These are phyloP conservation scores for Stenogyne calaminthoides DNA, from an alignment of 305 asterid species.

Conservation along the genomic window DNA sequence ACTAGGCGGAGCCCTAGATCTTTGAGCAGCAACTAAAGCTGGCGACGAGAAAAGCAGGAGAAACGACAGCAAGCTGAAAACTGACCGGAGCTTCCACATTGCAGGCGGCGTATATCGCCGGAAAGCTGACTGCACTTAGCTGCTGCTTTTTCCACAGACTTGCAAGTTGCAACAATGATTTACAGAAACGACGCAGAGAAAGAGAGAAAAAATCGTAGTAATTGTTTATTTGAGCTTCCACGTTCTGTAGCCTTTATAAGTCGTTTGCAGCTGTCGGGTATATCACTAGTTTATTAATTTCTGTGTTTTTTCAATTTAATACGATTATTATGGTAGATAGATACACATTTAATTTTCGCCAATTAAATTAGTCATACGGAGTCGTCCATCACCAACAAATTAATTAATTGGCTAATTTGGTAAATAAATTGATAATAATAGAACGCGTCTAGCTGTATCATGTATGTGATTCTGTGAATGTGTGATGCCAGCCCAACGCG, in stretches of 20 bases:
- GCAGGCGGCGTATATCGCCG: conserved; percentile 38
- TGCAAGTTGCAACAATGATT: conserved; percentile 18
- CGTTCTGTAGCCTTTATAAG: background rate
- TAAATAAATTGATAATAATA: background rate
- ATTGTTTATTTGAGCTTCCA: background rate
- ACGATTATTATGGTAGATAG: background rate
- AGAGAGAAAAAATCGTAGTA: background rate
- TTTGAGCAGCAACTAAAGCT: conserved; percentile 39
- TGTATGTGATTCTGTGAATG: background rate
- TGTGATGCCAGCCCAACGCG: conserved; percentile 34
- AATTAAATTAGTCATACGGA: too few relatives aligned
- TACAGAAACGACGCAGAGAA: background rate
- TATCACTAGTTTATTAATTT: background rate
- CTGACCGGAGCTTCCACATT: conserved; percentile 70
- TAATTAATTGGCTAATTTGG: background rate
- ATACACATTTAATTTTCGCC: background rate
- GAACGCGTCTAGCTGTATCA: background rate
- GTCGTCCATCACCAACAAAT: background rate
- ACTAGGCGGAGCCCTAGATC: conserved; percentile 33
- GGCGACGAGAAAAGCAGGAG: conserved; percentile 39
- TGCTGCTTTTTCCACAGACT: background rate
- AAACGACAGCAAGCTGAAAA: conserved; percentile 32
- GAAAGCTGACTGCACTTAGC: conserved; percentile 15
- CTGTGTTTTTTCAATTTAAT: background rate
- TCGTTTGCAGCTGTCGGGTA: background rate